These are phyloP conservation scores for Malbranchea zuffiana DNA, from an alignment of 2,329 filamentous ascomycete genomes.

Conservation along the genomic window DNA sequence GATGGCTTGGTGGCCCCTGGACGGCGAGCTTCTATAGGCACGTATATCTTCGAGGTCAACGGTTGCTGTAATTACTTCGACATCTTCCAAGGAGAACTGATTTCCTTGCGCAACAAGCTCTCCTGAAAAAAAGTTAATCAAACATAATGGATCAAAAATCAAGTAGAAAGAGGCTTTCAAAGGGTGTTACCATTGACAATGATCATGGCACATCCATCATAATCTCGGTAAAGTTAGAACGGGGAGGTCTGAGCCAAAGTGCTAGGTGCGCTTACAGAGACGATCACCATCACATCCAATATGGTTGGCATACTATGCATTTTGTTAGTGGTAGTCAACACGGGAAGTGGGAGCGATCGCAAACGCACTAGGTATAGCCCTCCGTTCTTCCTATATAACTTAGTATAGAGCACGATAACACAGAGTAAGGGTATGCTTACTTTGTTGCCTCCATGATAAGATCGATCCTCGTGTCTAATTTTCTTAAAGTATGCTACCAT, in stretches of 20 bases:
- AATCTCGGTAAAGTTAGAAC: no score
- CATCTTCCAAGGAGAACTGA: conserved; percentile 42
- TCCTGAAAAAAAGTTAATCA: neutral
- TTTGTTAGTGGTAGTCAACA: no score
- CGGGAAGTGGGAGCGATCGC: neutral
- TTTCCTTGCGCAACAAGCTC: conserved; percentile 20
- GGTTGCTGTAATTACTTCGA: conserved; percentile 53
- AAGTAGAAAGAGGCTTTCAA: no score
- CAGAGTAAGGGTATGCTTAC: conserved; percentile 21
- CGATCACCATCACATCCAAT: conserved; percentile 46
- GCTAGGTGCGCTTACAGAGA: no score
- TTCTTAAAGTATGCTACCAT: conserved; percentile 54
- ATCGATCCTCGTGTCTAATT: conserved; percentile 50
- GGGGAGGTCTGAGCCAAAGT: no score
- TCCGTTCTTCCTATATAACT: conserved; percentile 25
- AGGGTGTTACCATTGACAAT: conserved; percentile 47
- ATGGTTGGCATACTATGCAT: conserved; percentile 46
- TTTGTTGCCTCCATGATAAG: conserved; percentile 54
- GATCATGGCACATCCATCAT: conserved; percentile 52
- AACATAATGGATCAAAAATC: neutral
- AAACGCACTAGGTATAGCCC: conserved; percentile 28
- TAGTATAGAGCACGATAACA: no score
- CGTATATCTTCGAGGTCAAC: conserved; percentile 61
- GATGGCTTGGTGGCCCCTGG: conserved; percentile 22
- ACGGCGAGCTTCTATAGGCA: conserved; percentile 18